A percentile compares a stretch with the other conserved stretches of the same genome.
These are phyloP conservation scores for Colletotrichum lentis DNA, from an alignment of 2,329 filamentous ascomycete genomes.

Conservation along the genomic window DNA sequence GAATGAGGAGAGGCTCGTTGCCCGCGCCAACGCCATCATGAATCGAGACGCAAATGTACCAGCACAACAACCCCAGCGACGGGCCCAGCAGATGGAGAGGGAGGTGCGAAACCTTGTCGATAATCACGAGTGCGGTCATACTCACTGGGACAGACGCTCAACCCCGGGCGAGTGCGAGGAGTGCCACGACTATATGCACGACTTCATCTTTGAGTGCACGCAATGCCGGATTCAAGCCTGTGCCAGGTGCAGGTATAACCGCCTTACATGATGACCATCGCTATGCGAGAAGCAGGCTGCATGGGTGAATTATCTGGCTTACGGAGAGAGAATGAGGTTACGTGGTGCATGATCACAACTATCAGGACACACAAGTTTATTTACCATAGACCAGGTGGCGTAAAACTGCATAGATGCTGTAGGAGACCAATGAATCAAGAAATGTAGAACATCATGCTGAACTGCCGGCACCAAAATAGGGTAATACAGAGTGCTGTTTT, in stretches of 20 bases:
- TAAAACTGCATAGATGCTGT: too few relatives aligned
- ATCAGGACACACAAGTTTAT: too few relatives aligned
- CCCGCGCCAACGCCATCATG: conserved; percentile 47
- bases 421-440: too few relatives aligned
- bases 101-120: conserved; percentile 43
- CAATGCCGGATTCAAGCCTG: conserved; percentile 57
- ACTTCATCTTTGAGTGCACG: conserved; percentile 57
- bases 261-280: conserved; percentile 42
- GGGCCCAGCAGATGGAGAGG: conserved; percentile 39
- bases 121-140: conserved; percentile 54
- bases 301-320: too few relatives aligned
- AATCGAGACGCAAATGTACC: conserved; percentile 38
- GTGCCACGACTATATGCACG: conserved; percentile 50
- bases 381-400: too few relatives aligned
- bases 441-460: too few relatives aligned
- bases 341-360: too few relatives aligned
- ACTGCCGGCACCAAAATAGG: too few relatives aligned
- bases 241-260: conserved; percentile 56
- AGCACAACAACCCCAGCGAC: not conserved
- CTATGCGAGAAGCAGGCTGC: too few relatives aligned
- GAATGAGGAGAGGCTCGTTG: conserved; percentile 46
- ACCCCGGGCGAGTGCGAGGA: conserved; percentile 54
- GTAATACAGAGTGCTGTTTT: too few relatives aligned
- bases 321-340: too few relatives aligned
- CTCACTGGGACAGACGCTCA: conserved; percentile 46